Evolutionary conservation across 139 green algal genomes (phyloP), one percentile per base, ranked within the genome.

Genomic region (Desmodesmus armatus): DNA sequence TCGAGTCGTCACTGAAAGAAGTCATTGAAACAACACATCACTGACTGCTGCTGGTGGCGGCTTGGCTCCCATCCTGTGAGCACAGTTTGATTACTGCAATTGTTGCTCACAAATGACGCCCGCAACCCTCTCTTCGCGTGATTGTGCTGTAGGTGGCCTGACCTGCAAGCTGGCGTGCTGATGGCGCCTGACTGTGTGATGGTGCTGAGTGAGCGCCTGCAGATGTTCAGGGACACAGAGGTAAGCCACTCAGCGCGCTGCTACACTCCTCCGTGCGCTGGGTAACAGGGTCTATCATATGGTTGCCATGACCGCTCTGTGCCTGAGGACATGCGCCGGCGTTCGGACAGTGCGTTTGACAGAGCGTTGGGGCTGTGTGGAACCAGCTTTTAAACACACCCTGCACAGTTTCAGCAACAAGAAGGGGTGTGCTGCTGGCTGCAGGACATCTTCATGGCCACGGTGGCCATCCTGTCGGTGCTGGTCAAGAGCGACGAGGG

Each of bases 201-300:
- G 1, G 85, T 93, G 37, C 87, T 97, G 27, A 92, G 80, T n/a
- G 94, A 96, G 86, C 78, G 87, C 7, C 67, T 96, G 87, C 94
- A 95, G 86, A 90, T 93, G 72, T 94, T 92, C 90, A 74, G 94
- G 1, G 94, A 96, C 58, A 90, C 82, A 11, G 89, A 92, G 87
- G 92, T 90, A 41, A 37, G 53, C 6, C 11, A 51, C 9, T 29
- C 19, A 25, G 35, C 66, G 41, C 13, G 15, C 19, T 69, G 60
- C 70, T 47, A 80, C 53, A 27, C 53, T 27, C n/a, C 21, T 25
- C 7, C 65, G 31, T 73, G 33, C 65, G 21, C n/a, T n/a, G n/a
- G n/a, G n/a, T n/a, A n/a, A n/a, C n/a, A n/a, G n/a, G n/a, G n/a
- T n/a, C n/a, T n/a, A n/a, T n/a, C n/a, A n/a, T n/a, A n/a, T n/a